Evolutionary conservation across 1,284 basidiomycete species (phyloP).

Genomic region (Puccinia hordei): DNA sequence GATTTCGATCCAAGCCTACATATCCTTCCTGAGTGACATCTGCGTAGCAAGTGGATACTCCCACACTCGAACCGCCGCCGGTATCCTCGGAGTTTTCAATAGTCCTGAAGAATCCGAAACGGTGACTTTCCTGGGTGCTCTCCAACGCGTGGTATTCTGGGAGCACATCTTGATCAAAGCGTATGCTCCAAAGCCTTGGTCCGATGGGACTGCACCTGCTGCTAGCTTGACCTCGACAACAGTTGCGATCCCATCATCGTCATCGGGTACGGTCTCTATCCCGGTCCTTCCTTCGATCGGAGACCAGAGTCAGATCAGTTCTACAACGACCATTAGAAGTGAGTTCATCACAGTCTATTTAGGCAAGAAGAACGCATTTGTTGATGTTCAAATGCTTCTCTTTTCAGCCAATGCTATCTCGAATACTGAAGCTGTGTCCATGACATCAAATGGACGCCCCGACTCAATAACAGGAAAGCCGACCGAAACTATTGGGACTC

Average conservation of each 20-base stretch:
- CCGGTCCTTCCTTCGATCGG: slow-evolving; percentile 47
- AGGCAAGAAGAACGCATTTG: neutral
- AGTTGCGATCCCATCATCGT: slow-evolving; percentile 45
- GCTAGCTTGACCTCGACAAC: slow-evolving; percentile 50
- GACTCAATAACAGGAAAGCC: slow-evolving; percentile 57
- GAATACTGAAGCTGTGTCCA: slow-evolving; percentile 19
- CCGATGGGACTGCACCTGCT: slow-evolving; percentile 25
- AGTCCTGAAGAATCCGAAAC: slow-evolving; percentile 68
- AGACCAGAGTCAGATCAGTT: neutral
- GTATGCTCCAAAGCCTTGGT: slow-evolving; percentile 61
- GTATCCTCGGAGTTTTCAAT: slow-evolving; percentile 75
- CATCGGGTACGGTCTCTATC: slow-evolving; percentile 16
- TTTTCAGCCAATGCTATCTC: slow-evolving; percentile 21
- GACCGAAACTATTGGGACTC: neutral
- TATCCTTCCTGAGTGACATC: slow-evolving; percentile 82
- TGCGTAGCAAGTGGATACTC: slow-evolving; percentile 81
- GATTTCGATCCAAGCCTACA: slow-evolving; percentile 75
- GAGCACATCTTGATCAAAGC: slow-evolving; percentile 78
- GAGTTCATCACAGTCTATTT: neutral
- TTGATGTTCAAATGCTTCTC: neutral
- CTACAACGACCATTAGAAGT: slow-evolving; percentile 11
- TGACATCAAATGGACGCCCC: slow-evolving; percentile 62
- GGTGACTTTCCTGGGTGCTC: slow-evolving; percentile 72
- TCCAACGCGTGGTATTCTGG: slow-evolving; percentile 83
- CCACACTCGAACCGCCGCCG: slow-evolving; percentile 75